Evolutionary conservation across 805 yeast genomes (phyloP), one percentile per base, ranked within the genome.

Genomic region (Candida methanosorbosa): DNA sequence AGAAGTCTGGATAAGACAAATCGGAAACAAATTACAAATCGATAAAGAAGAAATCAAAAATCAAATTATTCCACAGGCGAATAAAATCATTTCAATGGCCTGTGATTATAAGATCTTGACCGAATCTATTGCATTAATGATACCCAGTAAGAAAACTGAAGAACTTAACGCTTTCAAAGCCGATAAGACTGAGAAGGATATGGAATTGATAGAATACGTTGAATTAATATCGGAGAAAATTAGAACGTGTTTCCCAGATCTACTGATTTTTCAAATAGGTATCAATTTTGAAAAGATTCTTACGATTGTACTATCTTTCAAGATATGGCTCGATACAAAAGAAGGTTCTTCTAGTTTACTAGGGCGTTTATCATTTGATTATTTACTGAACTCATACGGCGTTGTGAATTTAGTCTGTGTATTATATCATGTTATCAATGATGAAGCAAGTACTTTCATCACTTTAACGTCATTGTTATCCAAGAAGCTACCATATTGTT

Each of bases 1-100:
- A 5, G 49, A 52, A 9, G 59, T 78, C 2, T 81, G 87, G 87
- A 48, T 54, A 38, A 52, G 51, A 30, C 70, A 64, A 39, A 52
- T 69, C 23, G 69, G 67, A 2, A 60, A 59, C 37, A 43, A 43
- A 18, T 39, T 56, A 17, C 26, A 44, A 4, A 33, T 57, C 21
- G 42, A 51, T 8, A 25, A 22, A n/a, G 26, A 31, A 5, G 38
- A 40, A 26, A 36, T 56, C 11, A 27, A 25, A 3, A 22, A 15
- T 16, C 11, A 32, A 3, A 13, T 35, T 25, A 14, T 35, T 16
- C 27, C 24, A 11, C 32, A 40, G 19, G 44, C 58, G 4, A 45
- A 44, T 12, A 38, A 36, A 7, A 37, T 50, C 2, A 45, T 56
- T 12, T 34, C 45, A 28, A 37, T 44, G 25, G 61, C 62, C 17